Conservation (phyloP, 2,329 filamentous ascomycete species). For the Neocucurbitaria cava region DNA sequence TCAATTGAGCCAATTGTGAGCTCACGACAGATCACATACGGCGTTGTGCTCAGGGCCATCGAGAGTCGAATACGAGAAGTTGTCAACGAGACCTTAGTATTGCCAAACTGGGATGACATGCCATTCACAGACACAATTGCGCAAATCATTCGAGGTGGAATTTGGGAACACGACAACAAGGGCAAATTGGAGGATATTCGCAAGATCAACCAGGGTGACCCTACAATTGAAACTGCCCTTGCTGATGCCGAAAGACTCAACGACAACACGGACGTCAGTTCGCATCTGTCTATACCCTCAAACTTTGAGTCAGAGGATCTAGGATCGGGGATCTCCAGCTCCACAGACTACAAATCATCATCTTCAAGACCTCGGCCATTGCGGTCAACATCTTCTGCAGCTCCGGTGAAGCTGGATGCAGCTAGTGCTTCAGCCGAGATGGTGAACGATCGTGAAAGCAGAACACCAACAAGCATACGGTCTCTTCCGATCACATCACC, state of each 20-base stretch:
- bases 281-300: conserved; percentile 29
- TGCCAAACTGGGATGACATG: conserved; percentile 95
- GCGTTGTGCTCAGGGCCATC: conserved; percentile 88
- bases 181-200: conserved; percentile 19
- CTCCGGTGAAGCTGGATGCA: conserved; percentile 71
- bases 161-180: conserved; percentile 64
- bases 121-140: conserved; percentile 84
- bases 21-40: conserved; percentile 93
- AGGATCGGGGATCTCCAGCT: conserved; percentile 30
- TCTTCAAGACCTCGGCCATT: conserved; percentile 59
- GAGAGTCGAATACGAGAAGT: conserved; percentile 95
- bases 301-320: conserved; percentile 27
- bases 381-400: conserved; percentile 68
- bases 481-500: conserved; percentile 66
- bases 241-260: conserved; percentile 29
- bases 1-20: conserved; percentile 96
- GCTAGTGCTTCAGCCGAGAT: conserved; percentile 67
- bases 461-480: conserved; percentile 69
- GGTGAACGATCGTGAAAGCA: conserved; percentile 61
- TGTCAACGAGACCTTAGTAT: conserved; percentile 86
- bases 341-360: conserved; percentile 27
- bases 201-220: conserved; percentile 19
- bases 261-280: conserved; percentile 26
- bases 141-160: conserved; percentile 83
- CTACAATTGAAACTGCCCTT: conserved; percentile 18